Evolutionary conservation across 768 basidiomycete species (phyloP).

Genomic region (Leccinum uliginosum): DNA sequence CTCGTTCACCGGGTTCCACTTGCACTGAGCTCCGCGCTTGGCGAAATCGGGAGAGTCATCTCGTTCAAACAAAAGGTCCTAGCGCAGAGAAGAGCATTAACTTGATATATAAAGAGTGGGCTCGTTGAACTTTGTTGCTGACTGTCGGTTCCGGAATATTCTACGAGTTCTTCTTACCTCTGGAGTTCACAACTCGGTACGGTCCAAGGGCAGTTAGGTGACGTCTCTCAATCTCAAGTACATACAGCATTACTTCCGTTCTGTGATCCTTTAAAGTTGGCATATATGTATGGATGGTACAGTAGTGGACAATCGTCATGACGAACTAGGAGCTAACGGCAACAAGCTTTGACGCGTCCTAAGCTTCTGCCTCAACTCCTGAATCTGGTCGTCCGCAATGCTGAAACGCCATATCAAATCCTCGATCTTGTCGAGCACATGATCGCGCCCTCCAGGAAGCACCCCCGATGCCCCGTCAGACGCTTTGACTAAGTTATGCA

Average conservation of each 20-base stretch:
- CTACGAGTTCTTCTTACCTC: slow-evolving; percentile 42
- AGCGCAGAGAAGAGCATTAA: slow-evolving; percentile 75
- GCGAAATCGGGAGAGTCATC: slow-evolving; percentile 64
- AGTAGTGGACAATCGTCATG: neutral
- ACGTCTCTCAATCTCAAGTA: no score
- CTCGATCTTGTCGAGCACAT: slow-evolving; percentile 11
- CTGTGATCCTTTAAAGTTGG: neutral
- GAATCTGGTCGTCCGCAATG: slow-evolving; percentile 6
- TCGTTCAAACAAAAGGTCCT: slow-evolving; percentile 37
- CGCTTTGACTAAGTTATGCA: neutral
- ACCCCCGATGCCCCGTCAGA: neutral
- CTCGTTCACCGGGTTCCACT: slow-evolving; percentile 74
- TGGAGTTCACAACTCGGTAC: no score
- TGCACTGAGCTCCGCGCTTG: slow-evolving; percentile 75
- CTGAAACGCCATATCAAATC: slow-evolving; percentile 12
- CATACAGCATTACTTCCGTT: no score
- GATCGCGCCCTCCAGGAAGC: slow-evolving; percentile 3
- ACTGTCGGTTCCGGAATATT: slow-evolving; percentile 78
- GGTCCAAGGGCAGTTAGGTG: no score
- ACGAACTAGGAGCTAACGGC: neutral
- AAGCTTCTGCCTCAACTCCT: neutral
- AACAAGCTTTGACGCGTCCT: neutral
- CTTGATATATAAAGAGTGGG: slow-evolving; percentile 71
- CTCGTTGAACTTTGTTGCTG: slow-evolving; percentile 1
- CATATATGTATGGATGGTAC: neutral